Evolutionary conservation across 495 filamentous ascomycete genomes (phyloP).

Genomic region (Aspergillus mulundensis): DNA sequence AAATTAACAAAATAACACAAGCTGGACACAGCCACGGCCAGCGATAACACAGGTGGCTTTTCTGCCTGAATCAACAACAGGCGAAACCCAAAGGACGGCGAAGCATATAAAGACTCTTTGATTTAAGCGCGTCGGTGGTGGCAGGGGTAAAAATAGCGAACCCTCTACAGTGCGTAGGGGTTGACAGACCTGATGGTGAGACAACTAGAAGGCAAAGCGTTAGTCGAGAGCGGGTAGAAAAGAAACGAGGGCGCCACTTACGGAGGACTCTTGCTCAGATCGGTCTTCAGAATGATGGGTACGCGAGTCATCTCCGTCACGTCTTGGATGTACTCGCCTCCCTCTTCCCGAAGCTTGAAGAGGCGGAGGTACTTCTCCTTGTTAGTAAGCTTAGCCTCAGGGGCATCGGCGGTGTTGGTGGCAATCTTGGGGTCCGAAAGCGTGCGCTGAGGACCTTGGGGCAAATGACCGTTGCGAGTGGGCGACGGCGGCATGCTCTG

Average conservation of each 20-base stretch:
- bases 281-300: constrained; percentile 95
- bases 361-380: constrained; percentile 94
- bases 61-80: constrained; percentile 23
- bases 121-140: constrained; percentile 19
- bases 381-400: constrained; percentile 77
- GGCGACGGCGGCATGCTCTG: constrained; percentile 96
- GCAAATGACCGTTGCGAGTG: constrained; percentile 66
- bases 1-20: constrained; percentile 22
- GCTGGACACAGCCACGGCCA: constrained; percentile 1
- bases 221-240: constrained; percentile 16
- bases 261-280: constrained; percentile 97
- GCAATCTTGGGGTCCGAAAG: constrained; percentile 90
- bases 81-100: constrained; percentile 5
- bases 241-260: constrained; percentile 53
- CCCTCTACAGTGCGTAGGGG: constrained; percentile 77
- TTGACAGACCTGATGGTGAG: constrained; percentile 96
- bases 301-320: constrained; percentile 96
- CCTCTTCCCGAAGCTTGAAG: constrained; percentile 87
- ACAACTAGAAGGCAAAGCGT: constrained; percentile 55
- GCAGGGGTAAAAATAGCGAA: constrained; percentile 15
- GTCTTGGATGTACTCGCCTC: constrained; percentile 95
- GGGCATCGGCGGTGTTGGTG: constrained; percentile 59
- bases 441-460: constrained; percentile 77
- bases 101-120: constrained; percentile 15
- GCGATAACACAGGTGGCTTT: constrained; percentile 29